A percentile compares a stretch with the other conserved stretches of the same genome.
Evolutionary conservation across 495 filamentous ascomycete genomes (phyloP).

Genomic region (Filosporella fistucella): DNA sequence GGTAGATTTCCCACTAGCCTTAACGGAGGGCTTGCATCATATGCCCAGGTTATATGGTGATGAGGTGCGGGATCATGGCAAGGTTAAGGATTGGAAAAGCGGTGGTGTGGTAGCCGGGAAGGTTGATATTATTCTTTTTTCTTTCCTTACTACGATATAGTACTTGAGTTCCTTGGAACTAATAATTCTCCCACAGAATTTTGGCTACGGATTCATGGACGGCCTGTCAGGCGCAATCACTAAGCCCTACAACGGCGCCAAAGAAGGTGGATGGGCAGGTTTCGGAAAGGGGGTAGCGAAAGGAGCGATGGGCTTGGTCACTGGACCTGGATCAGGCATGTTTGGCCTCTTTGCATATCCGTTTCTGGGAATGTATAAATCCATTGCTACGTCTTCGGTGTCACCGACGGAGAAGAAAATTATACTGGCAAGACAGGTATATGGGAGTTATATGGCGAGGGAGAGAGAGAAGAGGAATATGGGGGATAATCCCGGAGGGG

Average conservation of each 20-base stretch:
- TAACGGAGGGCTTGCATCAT: constrained; percentile 37
- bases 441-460: no score
- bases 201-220: constrained; percentile 15
- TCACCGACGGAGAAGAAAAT: no score
- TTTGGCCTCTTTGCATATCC: constrained; percentile 9
- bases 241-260: constrained; percentile 16
- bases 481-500: no score
- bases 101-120: constrained; percentile 49
- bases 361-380: constrained; percentile 2
- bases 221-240: constrained; percentile 14
- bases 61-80: constrained; percentile 46
- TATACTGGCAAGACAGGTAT: no score
- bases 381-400: no score
- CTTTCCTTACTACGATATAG: constrained; percentile 10
- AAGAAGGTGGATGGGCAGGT: constrained; percentile 13
- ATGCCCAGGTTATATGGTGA: constrained; percentile 58
- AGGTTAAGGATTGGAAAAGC: constrained; percentile 52
- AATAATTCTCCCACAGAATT: constrained; percentile 9
- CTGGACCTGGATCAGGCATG: constrained; percentile 11
- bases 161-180: not conserved
- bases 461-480: no score
- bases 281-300: constrained; percentile 16
- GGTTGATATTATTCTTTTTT: constrained; percentile 35
- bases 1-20: constrained; percentile 11
- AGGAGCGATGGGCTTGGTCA: constrained; percentile 5